Evolutionary conservation across 306 rosid species (phyloP), one percentile per base, ranked within the genome.

Genomic region (Cicer pinnatifidum): DNA sequence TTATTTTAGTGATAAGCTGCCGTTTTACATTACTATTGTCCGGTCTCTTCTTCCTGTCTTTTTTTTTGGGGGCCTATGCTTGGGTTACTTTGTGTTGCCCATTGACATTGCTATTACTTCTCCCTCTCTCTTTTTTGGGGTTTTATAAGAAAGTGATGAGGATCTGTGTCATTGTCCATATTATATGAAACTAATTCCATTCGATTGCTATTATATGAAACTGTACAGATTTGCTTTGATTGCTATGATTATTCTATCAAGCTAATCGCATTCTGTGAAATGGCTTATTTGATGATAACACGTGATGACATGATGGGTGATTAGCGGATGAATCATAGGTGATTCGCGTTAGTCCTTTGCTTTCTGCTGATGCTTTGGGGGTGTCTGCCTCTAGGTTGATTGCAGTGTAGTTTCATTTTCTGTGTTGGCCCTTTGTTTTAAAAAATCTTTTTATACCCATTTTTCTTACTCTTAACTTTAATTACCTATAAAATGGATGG

Each of bases 211-310:
- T 16, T 54, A 12, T n/a, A 53, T 19, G 57, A 78, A 50, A 46
- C 68, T 78, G 81, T 79, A 75, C 83, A 70, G 47, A 23, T 23
- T 2, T 2, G 4, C 76, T 71, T 48, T 16, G 65, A 48, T 65
- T 66, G 69, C 46, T 50, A 15, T 66, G 52, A 64, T 19, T 15
- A 13, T 43, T 41, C 63, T 57, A 33, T 50, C 40, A 39, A 54
- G 56, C 13, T 54, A 75, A 58, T 67, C 35, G 60, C 48, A 46
- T 59, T 57, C 8, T 59, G 43, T 50, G 44, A 15, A 57, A 9
- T 50, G 5, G 16, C 53, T 17, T 11, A 8, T 48, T 10, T 45
- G 74, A 28, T 28, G 35, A 28, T 28, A 28, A 28, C 5, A 28
- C 35, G 3, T 3, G 35, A 28, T 28, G 35, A 3, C 35, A 28